Base-by-base conservation (phyloP, 2,329 filamentous ascomycete species). In the Fusarium longipes region DNA sequence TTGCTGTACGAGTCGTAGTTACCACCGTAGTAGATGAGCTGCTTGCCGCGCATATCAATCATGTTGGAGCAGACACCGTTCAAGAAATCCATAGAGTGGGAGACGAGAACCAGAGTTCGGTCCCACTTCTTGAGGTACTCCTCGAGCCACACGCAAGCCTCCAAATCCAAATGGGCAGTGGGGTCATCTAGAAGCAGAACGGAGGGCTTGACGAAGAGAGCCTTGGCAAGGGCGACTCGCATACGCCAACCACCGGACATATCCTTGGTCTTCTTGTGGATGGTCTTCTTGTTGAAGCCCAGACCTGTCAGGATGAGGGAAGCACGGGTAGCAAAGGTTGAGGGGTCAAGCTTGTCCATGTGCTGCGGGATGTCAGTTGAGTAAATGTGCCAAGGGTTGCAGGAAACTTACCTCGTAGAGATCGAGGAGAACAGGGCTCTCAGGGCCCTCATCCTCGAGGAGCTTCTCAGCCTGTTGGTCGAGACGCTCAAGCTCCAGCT, bases 191-290 rank as follows among this genome's bases (percentile, higher is more conserved):
- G 93, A 71, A 99, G 87, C 49, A 99, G 89, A 58, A 99, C 87
- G 18, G 93, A 96, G 33, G 96, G 96, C 87, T 96, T 97, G 83
- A 99, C 95, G 85, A 99, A 99, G 52, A 99, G 90, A 58, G 96
- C 96, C 86, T 98, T 97, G 78, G 87, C 96, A 64, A 99, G 90
- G 58, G 96, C 96, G 61, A 99, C 96, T 87, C 96, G 93, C 96
- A 99, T 99, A 86, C 95, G 90, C 96, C 96, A 99, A 75, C 96
- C 96, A 93, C 96, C 96, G 71, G 96, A 99, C 96, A 99, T 99
- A 81, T 99, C 96, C 88, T 98, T 99, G 75, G 96, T 99, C 89
- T 96, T 97, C 89, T 99, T 99, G 82, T 96, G 85, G 78, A 99
- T 98, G 57, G 96, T 99, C 73, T 82, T 83, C 86, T 98, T 98